These are phyloP conservation scores for Hippophae tibetana DNA, from an alignment of 306 rosid genomes.

Conservation along the genomic window DNA sequence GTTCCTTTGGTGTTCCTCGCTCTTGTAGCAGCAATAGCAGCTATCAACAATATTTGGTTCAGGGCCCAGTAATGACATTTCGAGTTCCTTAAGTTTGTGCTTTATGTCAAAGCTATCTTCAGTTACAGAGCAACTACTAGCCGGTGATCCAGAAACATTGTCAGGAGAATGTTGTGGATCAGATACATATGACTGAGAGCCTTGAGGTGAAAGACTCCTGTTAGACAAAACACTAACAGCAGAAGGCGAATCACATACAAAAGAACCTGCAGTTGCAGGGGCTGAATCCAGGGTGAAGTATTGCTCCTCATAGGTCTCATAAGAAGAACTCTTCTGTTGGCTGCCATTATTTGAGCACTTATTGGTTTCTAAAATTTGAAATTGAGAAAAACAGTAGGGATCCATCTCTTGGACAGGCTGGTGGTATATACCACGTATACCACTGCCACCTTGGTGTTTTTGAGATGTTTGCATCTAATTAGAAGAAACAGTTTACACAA, in stretches of 20 bases:
- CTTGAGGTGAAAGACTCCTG: constrained; percentile 59
- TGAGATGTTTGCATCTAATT: constrained; percentile 50
- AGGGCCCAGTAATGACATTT: constrained; percentile 56
- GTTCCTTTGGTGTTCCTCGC: constrained; percentile 20
- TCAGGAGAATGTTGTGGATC: constrained; percentile 64
- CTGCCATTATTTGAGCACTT: constrained; percentile 35
- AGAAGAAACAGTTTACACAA: constrained; percentile 13
- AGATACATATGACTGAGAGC: constrained; percentile 53
- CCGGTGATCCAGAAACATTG: constrained; percentile 55
- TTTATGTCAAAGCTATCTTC: constrained; percentile 40
- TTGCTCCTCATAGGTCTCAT: constrained; percentile 35
- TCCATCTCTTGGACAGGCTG: constrained; percentile 42
- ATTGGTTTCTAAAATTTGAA: constrained; percentile 46
- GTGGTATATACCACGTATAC: constrained; percentile 34
- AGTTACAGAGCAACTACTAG: constrained; percentile 54
- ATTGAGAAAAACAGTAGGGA: constrained; percentile 25
- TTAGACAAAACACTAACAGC: constrained; percentile 60
- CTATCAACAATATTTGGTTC: constrained; percentile 60
- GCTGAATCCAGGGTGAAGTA: constrained; percentile 72
- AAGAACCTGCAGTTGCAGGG: constrained; percentile 24
- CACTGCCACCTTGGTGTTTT: constrained; percentile 30
- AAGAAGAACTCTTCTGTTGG: constrained; percentile 53
- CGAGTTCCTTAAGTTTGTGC: constrained; percentile 39
- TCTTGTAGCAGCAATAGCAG: constrained; percentile 29
- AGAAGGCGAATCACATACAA: constrained; percentile 63